A percentile compares a stretch with the other conserved stretches of the same genome.
Evolutionary conservation across 768 basidiomycete species (phyloP).

Genomic region (Candolleomyces aberdarensis): DNA sequence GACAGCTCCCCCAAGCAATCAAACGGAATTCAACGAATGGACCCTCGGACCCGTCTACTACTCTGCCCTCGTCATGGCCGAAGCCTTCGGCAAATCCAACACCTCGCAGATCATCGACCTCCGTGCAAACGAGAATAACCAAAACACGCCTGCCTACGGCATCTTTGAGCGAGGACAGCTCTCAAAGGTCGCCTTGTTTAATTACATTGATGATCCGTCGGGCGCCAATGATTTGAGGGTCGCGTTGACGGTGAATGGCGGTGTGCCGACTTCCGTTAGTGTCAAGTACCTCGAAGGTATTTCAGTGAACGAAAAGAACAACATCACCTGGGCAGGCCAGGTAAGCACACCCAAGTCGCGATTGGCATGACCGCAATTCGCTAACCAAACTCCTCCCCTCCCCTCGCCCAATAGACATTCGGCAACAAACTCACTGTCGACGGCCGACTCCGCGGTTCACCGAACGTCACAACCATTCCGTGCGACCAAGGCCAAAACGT

Average conservation of each 20-base stretch:
- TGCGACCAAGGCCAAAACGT: slow-evolving; percentile 53
- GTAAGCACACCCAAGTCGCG: background rate
- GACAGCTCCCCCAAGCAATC: slow-evolving; percentile 53
- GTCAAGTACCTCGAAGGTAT: slow-evolving; percentile 56
- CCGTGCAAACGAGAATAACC: slow-evolving; percentile 34
- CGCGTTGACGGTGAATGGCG: slow-evolving; percentile 46
- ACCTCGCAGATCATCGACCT: slow-evolving; percentile 65
- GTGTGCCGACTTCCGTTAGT: slow-evolving; percentile 44
- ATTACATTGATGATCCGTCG: slow-evolving; percentile 60
- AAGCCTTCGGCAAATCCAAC: slow-evolving; percentile 65
- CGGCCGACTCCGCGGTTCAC: slow-evolving; percentile 57
- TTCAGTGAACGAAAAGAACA: slow-evolving; percentile 55
- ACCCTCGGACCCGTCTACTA: slow-evolving; percentile 78
- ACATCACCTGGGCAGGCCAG: slow-evolving; percentile 78
- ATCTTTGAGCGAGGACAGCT: slow-evolving; percentile 70
- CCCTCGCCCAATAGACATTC: slow-evolving; percentile 37
- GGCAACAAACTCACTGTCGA: slow-evolving; percentile 62
- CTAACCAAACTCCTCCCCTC: slow-evolving; percentile 18
- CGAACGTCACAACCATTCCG: slow-evolving; percentile 52
- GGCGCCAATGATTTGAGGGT: slow-evolving; percentile 55
- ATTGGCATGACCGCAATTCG: no score
- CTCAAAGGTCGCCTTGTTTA: slow-evolving; percentile 64
- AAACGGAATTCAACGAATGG: slow-evolving; percentile 64
- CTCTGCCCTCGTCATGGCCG: slow-evolving; percentile 66
- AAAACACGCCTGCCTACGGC: slow-evolving; percentile 64